Evolutionary conservation across 331 rosid species (phyloP).

Genomic region (Phaseolus coccineus): DNA sequence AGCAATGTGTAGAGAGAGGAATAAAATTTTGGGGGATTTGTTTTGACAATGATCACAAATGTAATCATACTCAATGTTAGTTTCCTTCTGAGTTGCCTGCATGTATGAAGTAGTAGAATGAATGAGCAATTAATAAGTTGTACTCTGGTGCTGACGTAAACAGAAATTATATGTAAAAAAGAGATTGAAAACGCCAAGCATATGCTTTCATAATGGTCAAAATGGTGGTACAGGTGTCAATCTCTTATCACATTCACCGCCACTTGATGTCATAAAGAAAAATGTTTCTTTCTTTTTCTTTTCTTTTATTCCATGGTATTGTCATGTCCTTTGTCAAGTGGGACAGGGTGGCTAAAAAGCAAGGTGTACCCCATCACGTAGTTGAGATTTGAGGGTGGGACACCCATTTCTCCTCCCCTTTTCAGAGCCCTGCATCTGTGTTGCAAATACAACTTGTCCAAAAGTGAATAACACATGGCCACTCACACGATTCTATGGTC

Average conservation of each 20-base stretch:
- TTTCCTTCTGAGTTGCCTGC: not conserved
- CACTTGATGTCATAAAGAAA: constrained; percentile 29
- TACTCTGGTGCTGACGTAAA: not conserved
- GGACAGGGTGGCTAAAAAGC: constrained; percentile 49
- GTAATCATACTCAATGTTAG: constrained; percentile 14
- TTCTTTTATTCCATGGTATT: constrained; percentile 18
- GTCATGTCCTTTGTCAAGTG: constrained; percentile 47
- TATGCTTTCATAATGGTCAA: constrained; percentile 37
- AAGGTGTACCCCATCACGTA: constrained; percentile 36
- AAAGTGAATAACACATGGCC: constrained; percentile 40
- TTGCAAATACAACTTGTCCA: constrained; percentile 31
- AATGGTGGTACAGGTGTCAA: constrained; percentile 18
- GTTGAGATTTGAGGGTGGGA: constrained; percentile 44
- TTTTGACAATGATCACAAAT: constrained; percentile 43
- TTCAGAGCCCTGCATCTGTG: constrained; percentile 35
- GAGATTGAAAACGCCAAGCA: constrained; percentile 25
- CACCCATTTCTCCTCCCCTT: constrained; percentile 4
- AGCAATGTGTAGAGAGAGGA: constrained; percentile 60
- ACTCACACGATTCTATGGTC: constrained; percentile 53
- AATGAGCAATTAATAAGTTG: constrained; percentile 10
- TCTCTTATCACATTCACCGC: constrained; percentile 39
- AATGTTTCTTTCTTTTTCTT: constrained; percentile 6
- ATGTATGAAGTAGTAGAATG: constrained; percentile 25
- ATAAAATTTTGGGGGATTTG: constrained; percentile 52
- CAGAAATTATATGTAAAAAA: constrained; percentile 1